Evolutionary conservation across 371 early-diverging fungal species (phyloP).

Genomic region (Actinomortierella ambigua): DNA sequence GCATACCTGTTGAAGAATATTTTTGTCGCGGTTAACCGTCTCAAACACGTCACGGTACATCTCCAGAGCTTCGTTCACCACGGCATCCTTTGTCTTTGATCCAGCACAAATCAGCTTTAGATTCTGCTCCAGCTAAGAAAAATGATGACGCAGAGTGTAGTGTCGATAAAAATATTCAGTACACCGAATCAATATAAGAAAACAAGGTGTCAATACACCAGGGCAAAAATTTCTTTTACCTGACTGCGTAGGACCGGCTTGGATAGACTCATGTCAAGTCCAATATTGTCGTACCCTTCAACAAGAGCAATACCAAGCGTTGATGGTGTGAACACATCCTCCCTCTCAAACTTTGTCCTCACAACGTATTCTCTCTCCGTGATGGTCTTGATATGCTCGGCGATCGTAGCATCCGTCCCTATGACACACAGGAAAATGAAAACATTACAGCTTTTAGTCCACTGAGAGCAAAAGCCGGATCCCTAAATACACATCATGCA

Average conservation of each 20-base stretch:
- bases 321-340: conserved; percentile 79
- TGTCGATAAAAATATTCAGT: neutral
- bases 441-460: too few species aligned
- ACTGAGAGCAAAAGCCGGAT: too few species aligned
- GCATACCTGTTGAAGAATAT: conserved; percentile 24
- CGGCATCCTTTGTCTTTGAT: conserved; percentile 55
- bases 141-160: neutral
- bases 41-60: conserved; percentile 73
- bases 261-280: conserved; percentile 79
- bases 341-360: conserved; percentile 57
- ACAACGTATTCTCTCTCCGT: conserved; percentile 89
- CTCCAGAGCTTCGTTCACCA: conserved; percentile 59
- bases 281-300: conserved; percentile 90
- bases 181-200: neutral
- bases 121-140: conserved; percentile 68
- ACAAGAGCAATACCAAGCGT: conserved; percentile 94
- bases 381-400: conserved; percentile 98
- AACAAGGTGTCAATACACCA: too few species aligned
- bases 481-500: too few species aligned
- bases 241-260: conserved; percentile 85
- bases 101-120: conserved; percentile 76
- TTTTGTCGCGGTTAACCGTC: conserved; percentile 27
- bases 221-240: too few species aligned
- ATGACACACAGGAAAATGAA: neutral
- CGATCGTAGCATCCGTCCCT: conserved; percentile 99